Base-by-base conservation (phyloP, 1,284 basidiomycete species). In the Rhodotorula sp. region DNA sequence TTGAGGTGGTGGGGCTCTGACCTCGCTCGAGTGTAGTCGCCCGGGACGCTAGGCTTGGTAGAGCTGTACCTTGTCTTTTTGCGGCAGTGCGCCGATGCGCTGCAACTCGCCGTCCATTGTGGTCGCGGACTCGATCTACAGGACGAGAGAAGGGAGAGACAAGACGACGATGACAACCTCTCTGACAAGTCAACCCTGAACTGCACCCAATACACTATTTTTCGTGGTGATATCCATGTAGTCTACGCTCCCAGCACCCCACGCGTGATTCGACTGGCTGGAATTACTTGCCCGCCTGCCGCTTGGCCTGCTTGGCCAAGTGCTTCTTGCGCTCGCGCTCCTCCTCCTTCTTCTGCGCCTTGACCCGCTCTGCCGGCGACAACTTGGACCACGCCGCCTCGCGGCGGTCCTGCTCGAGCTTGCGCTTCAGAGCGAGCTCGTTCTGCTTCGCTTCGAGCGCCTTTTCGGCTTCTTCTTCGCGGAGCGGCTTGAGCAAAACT, bases 1-100 rank as follows among this genome's bases (percentile, higher is more conserved):
- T 0, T 18, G 26, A 29, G 26, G 53, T 29, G 26, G 53, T 51
- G 49, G 49, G 49, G 49, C 49, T 51, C 49, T 22, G 24, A n/a
- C 49, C 49, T 51, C 49, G 49, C 22, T 22, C 49, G 49, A 22
- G 18, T 1, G 12, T 22, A 14, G 49, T 10, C 20, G 12, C n/a
- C 12, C n/a, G 29, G 29, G 26, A n/a, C n/a, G 53, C 53, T 18
- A 17, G n/a, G 53, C 26, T 5, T 17, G 26, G 53, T 29, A 54
- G 33, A 48, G 6, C 63, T 8, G 10, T 37, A 66, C 73, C 64
- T 69, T 67, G 67, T 74, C 70, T 61, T 74, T 74, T 33, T 74
- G 73, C 0, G 68, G 60, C 10, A 74, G 48, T 2, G 51, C 14
- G 24, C 30, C 42, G 61, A 70, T 69, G 29, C 65, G 51, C 48